Conservation (phyloP, 805 yeast genomes). For the Candida anglica region DNA sequence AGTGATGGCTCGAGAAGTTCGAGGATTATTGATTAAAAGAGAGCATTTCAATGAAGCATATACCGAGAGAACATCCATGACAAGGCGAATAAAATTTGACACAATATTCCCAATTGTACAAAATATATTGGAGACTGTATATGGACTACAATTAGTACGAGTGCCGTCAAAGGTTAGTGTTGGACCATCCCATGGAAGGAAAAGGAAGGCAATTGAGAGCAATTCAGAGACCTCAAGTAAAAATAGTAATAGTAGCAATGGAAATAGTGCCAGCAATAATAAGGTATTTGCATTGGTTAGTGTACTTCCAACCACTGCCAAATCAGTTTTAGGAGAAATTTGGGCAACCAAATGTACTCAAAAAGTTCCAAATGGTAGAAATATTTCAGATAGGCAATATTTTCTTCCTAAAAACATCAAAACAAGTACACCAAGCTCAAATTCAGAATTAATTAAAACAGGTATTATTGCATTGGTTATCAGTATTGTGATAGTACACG, state of each 20-base stretch:
- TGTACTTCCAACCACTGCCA: conserved; percentile 15
- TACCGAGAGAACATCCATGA: conserved; percentile 3
- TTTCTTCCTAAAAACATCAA: conserved; percentile 19
- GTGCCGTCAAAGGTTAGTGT: conserved; percentile 7
- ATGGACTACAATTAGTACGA: conserved; percentile 24
- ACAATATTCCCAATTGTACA: conserved; percentile 12
- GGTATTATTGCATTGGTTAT: conserved; percentile 29
- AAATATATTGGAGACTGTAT: conserved; percentile 15
- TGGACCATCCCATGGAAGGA: conserved; percentile 1
- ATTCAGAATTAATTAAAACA: conserved; percentile 22
- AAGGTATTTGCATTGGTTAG: conserved; percentile 18
- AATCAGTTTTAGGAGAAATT: conserved; percentile 19
- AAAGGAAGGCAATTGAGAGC: conserved; percentile 3
- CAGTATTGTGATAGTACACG: conserved; percentile 24
- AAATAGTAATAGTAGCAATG: conserved; percentile 3
- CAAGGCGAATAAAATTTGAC: conserved; percentile 10
- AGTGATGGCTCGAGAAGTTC: conserved; percentile 17
- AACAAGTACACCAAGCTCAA: conserved; percentile 14
- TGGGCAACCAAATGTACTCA: conserved; percentile 13
- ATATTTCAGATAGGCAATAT: conserved; percentile 11
- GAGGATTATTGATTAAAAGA: conserved; percentile 17
- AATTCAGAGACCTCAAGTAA: conserved; percentile 1
- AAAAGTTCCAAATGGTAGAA: conserved; percentile 7
- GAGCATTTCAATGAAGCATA: conserved; percentile 16
- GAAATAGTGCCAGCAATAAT: conserved; percentile 4